Conservation (phyloP, 352 stramenopile species). For the Globisporangium spinosum region DNA sequence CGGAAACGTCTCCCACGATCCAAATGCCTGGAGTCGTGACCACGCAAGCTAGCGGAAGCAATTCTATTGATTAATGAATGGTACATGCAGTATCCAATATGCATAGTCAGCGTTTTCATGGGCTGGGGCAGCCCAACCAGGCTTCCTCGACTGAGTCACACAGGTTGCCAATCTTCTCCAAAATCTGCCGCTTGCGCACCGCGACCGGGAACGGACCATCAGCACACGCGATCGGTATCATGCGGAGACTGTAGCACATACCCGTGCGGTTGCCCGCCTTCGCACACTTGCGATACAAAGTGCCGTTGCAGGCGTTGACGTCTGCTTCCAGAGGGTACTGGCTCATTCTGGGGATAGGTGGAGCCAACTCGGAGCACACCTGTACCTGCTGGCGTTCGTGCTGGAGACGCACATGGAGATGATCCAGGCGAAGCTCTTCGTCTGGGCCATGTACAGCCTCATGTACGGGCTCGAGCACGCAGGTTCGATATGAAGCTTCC, state of each 20-base stretch:
- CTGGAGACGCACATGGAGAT: slow-evolving; percentile 34
- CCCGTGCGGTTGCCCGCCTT: slow-evolving; percentile 9
- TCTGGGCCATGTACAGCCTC: slow-evolving; percentile 29
- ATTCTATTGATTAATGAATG: no score
- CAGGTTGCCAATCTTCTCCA: not conserved
- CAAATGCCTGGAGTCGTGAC: no score
- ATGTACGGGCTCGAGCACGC: slow-evolving; percentile 6
- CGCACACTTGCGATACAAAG: slow-evolving; percentile 31
- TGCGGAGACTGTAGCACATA: slow-evolving; percentile 27
- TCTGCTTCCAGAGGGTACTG: slow-evolving; percentile 5
- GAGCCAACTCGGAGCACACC: not conserved
- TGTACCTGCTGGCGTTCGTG: slow-evolving; percentile 14
- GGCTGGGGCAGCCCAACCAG: not conserved
- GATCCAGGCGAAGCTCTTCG: slow-evolving; percentile 38
- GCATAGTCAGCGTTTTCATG: no score
- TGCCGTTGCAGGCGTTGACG: slow-evolving; percentile 35
- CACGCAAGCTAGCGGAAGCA: no score
- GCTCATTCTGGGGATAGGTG: not conserved
- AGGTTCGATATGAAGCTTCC: not conserved
- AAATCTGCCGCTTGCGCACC: slow-evolving; percentile 1
- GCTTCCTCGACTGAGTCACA: not conserved
- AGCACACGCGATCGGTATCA: slow-evolving; percentile 6
- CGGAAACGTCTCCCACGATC: no score
- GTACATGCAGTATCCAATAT: no score
- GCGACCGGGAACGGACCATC: not conserved